These are phyloP conservation scores for Fusarium oxysporum DNA, from an alignment of 2,329 filamentous ascomycete genomes.

Conservation along the genomic window DNA sequence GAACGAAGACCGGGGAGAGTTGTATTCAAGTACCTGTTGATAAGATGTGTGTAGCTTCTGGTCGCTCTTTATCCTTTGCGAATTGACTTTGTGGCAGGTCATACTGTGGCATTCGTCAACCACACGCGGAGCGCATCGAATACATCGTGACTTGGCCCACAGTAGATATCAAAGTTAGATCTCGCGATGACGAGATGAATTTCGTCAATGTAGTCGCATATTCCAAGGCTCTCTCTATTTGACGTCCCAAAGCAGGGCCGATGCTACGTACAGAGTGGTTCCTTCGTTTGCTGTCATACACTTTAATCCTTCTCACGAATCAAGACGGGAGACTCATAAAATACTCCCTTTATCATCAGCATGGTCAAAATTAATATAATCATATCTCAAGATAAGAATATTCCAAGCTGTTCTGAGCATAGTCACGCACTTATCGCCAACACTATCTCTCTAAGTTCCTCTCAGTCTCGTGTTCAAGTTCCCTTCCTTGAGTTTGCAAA, in stretches of 20 bases:
- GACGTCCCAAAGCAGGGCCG: background rate
- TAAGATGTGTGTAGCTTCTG: background rate
- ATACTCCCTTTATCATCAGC: background rate
- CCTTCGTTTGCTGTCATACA: background rate
- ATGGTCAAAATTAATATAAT: background rate
- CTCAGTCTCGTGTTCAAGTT: background rate
- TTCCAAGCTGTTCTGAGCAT: background rate
- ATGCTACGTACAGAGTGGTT: background rate
- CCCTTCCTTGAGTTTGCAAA: background rate
- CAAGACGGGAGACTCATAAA: background rate
- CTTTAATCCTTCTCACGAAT: background rate
- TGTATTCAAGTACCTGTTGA: background rate
- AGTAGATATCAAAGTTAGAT: background rate
- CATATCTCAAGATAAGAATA: background rate
- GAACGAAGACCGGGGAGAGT: background rate
- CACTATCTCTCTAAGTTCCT: background rate
- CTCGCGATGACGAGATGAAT: background rate
- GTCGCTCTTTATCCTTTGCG: background rate
- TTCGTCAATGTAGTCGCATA: background rate
- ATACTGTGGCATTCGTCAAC: background rate
- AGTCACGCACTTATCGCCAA: background rate
- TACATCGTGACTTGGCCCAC: background rate
- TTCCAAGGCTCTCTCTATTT: background rate
- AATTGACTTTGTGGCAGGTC: background rate
- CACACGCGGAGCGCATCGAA: background rate